Percentiles rank a stretch among this genome's conserved stretches.
Conservation (phyloP, 805 yeast species). For the Saccharomycopsis synnaedendra region DNA sequence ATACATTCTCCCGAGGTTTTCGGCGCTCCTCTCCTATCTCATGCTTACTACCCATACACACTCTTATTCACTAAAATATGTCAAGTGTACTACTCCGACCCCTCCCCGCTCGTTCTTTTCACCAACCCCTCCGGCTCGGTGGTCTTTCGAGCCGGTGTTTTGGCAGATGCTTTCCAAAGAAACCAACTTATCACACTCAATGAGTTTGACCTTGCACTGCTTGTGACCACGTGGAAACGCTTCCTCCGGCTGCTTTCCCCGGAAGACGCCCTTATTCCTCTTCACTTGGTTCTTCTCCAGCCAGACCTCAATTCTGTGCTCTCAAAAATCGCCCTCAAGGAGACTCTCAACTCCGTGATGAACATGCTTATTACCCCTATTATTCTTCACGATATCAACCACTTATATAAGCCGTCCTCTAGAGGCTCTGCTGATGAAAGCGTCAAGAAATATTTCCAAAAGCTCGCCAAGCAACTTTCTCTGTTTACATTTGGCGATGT, state of each 20-base stretch:
- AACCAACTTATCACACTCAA: constrained; percentile 42
- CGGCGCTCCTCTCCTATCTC: constrained; percentile 20
- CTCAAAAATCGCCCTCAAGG: constrained; percentile 27
- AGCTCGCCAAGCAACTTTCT: constrained; percentile 34
- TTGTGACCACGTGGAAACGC: constrained; percentile 32
- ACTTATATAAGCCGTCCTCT: constrained; percentile 21
- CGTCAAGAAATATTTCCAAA: constrained; percentile 15
- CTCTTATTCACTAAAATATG: constrained; percentile 13
- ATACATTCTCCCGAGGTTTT: constrained; percentile 25
- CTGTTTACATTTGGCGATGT: constrained; percentile 47
- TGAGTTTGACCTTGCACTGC: constrained; percentile 45
- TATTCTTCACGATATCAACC: constrained; percentile 31
- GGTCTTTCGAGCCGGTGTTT: constrained; percentile 15
- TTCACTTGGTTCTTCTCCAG: background rate
- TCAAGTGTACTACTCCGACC: constrained; percentile 6
- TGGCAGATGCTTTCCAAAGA: constrained; percentile 27
- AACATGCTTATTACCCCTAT: constrained; percentile 24
- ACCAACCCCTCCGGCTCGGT: constrained; percentile 7
- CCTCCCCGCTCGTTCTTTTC: constrained; percentile 6
- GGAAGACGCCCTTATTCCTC: constrained; percentile 3
- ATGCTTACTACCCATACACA: constrained; percentile 18
- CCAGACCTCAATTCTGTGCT: constrained; percentile 11
- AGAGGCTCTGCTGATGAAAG: constrained; percentile 31
- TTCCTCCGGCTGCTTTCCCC: constrained; percentile 30
- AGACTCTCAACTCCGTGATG: constrained; percentile 18